These are phyloP conservation scores for Clonostachys chloroleuca DNA, from an alignment of 2,329 filamentous ascomycete genomes.

Conservation along the genomic window DNA sequence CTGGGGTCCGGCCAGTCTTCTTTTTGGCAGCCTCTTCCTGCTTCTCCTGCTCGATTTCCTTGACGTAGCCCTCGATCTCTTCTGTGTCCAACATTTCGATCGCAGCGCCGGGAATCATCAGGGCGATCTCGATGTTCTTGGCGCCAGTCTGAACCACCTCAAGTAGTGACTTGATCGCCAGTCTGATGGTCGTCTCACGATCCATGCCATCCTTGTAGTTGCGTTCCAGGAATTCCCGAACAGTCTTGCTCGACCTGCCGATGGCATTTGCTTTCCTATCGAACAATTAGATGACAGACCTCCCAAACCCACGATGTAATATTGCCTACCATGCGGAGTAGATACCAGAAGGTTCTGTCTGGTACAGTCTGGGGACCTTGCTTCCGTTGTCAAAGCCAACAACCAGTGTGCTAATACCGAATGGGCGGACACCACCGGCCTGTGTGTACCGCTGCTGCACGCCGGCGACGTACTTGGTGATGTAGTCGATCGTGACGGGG, in stretches of 20 bases:
- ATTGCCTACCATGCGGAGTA: constrained; percentile 87
- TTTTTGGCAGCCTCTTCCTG: constrained; percentile 97
- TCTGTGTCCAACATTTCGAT: constrained; percentile 94
- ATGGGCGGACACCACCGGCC: constrained; percentile 96
- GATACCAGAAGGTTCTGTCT: constrained; percentile 98
- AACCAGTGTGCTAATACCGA: constrained; percentile 95
- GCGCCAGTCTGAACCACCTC: constrained; percentile 98
- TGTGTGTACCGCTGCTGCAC: constrained; percentile 99
- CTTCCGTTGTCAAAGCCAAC: constrained; percentile 97
- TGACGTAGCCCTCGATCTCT: constrained; percentile 95
- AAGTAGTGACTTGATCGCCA: constrained; percentile 95
- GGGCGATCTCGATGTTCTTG: constrained; percentile 99
- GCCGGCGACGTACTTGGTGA: constrained; percentile 96
- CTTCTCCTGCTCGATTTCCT: constrained; percentile 99
- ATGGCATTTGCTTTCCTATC: constrained; percentile 98
- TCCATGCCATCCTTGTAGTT: constrained; percentile 99
- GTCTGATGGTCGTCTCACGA: constrained; percentile 88
- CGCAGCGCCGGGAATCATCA: constrained; percentile 89
- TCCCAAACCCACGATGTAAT: too few species aligned
- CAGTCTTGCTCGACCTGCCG: constrained; percentile 96
- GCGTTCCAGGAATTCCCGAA: constrained; percentile 95
- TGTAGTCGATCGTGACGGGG: constrained; percentile 97
- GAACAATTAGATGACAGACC: neutral
- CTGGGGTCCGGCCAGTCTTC: constrained; percentile 77
- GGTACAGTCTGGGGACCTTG: constrained; percentile 84